Evolutionary conservation across 108 stramenopile genomes (phyloP).

Genomic region (Epipyxis sp.): DNA sequence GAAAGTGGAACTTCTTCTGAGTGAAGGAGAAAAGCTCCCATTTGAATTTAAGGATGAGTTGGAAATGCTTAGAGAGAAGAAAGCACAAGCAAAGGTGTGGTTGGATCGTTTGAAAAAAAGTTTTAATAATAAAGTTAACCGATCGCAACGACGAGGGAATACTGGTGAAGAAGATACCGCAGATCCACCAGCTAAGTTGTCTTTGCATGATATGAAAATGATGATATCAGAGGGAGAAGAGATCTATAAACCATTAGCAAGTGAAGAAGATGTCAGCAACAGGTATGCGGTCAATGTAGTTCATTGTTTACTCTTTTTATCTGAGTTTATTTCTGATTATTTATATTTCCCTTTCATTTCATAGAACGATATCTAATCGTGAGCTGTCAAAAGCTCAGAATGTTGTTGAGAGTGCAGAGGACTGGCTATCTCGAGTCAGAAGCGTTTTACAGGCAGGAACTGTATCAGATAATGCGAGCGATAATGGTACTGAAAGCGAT

Average conservation of each 20-base stretch:
- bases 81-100: not conserved
- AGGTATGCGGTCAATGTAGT: no score
- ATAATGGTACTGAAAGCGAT: not conserved
- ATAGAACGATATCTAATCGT: not conserved
- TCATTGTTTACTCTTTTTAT: no score
- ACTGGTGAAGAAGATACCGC: no score
- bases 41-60: not conserved
- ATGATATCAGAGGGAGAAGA: not conserved
- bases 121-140: no score
- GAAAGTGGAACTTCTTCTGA: not conserved
- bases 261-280: no score
- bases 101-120: not conserved
- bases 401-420: not conserved
- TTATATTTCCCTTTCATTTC: no score
- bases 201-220: not conserved
- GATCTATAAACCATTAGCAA: no score
- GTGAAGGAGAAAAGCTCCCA: not conserved
- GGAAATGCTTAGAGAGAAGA: not conserved
- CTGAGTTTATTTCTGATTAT: no score
- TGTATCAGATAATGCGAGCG: not conserved
- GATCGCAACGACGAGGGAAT: no score
- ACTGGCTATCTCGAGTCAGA: not conserved
- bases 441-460: not conserved
- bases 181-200: no score
- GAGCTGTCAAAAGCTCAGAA: not conserved